A percentile compares a stretch with the other conserved stretches of the same genome.
Evolutionary conservation across 202 grass and related monocot species (phyloP).

Genomic region (Cymbopogon flexuosus): DNA sequence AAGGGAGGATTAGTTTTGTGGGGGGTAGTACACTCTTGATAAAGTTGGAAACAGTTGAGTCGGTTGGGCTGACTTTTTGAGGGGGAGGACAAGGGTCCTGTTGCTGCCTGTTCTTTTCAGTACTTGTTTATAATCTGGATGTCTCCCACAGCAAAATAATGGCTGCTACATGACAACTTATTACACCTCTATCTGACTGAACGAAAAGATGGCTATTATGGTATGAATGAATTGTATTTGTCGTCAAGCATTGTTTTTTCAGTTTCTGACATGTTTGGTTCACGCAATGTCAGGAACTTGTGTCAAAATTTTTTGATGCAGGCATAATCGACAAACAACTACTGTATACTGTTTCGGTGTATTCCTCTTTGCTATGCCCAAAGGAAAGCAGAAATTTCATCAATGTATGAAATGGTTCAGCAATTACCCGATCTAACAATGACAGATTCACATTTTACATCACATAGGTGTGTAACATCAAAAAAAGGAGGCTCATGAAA

Average conservation of each 20-base stretch:
- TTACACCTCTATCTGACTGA: not conserved
- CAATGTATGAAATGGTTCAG: not conserved
- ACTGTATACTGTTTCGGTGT: not conserved
- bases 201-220: not conserved
- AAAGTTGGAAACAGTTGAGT: slow-evolving; percentile 50
- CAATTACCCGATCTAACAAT: not conserved
- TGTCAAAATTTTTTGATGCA: not conserved
- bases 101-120: slow-evolving; percentile 42
- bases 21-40: slow-evolving; percentile 33
- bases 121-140: slow-evolving; percentile 33
- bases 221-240: not conserved
- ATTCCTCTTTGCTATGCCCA: not conserved
- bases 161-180: not conserved
- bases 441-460: not conserved
- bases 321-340: not conserved
- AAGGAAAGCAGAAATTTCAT: not conserved
- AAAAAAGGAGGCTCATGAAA: not conserved
- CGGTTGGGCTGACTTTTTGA: slow-evolving; percentile 68
- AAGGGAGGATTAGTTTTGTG: slow-evolving; percentile 13
- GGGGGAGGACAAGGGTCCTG: slow-evolving; percentile 49
- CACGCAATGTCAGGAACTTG: not conserved
- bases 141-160: not conserved
- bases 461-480: not conserved
- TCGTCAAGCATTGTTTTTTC: not conserved
- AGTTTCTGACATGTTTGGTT: not conserved